Evolutionary conservation across 176 grass and related monocot genomes (phyloP).

Genomic region (Aegilops umbellulata): DNA sequence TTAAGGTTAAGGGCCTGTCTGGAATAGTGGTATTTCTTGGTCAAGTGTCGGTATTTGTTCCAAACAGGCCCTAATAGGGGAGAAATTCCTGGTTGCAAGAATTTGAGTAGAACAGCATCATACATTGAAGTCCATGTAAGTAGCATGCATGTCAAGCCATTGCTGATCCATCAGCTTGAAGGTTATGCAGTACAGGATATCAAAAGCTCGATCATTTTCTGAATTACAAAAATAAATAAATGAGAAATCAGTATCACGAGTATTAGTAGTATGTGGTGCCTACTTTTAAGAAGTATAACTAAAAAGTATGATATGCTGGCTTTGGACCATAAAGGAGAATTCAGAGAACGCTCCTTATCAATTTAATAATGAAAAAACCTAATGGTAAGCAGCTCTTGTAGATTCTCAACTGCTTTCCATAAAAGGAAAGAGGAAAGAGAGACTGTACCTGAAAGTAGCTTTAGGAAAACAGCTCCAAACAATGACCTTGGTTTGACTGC

Average conservation of each 20-base stretch:
- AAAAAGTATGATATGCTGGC: constrained; percentile 20
- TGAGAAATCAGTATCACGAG: constrained; percentile 15
- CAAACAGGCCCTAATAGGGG: background rate
- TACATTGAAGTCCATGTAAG: constrained; percentile 99
- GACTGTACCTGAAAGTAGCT: constrained; percentile 81
- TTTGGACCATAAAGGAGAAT: constrained; percentile 11
- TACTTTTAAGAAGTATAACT: constrained; percentile 2
- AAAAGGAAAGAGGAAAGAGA: constrained; percentile 16
- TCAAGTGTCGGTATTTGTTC: background rate
- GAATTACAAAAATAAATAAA: constrained; percentile 20
- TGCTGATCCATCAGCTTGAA: constrained; percentile 99
- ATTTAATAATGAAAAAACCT: background rate
- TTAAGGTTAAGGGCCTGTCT: background rate
- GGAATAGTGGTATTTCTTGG: background rate
- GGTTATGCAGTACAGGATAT: constrained; percentile 93
- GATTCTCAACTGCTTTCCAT: background rate
- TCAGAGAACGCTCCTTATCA: background rate
- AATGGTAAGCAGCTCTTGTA: background rate
- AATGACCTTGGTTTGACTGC: constrained; percentile 93
- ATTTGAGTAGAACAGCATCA: background rate
- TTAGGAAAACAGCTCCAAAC: constrained; percentile 92
- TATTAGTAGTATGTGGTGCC: background rate
- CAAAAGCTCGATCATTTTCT: constrained; percentile 92
- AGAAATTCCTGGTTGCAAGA: background rate
- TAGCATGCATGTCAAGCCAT: constrained; percentile 96